Percentiles rank a stretch among this genome's conserved stretches.
Evolutionary conservation across 768 basidiomycete genomes (phyloP).

Genomic region (Trametes cubensis): DNA sequence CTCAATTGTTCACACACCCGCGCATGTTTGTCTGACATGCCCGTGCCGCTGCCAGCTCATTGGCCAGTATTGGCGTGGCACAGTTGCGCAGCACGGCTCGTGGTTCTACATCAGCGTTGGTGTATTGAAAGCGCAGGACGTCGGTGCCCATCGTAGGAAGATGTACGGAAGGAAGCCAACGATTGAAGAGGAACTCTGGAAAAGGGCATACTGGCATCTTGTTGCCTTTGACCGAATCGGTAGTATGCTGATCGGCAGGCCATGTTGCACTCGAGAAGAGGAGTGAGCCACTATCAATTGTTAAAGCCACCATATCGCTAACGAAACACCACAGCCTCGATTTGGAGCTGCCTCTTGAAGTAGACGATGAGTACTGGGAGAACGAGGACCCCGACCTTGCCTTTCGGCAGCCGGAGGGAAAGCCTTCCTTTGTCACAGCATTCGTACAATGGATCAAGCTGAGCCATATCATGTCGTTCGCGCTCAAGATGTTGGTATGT

Average conservation of each 20-base stretch:
- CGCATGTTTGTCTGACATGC: background rate
- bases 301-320: slow-evolving; percentile 16
- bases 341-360: slow-evolving; percentile 58
- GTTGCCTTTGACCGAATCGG: slow-evolving; percentile 60
- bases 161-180: slow-evolving; percentile 34
- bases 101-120: slow-evolving; percentile 50
- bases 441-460: slow-evolving; percentile 49
- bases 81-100: slow-evolving; percentile 42
- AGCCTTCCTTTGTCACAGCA: slow-evolving; percentile 42
- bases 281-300: slow-evolving; percentile 49
- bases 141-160: slow-evolving; percentile 50
- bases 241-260: slow-evolving; percentile 56
- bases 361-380: slow-evolving; percentile 63
- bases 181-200: slow-evolving; percentile 53
- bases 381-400: slow-evolving; percentile 40
- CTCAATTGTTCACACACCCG: background rate
- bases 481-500: slow-evolving; percentile 46
- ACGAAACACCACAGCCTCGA: slow-evolving; percentile 39
- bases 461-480: slow-evolving; percentile 47
- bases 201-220: slow-evolving; percentile 58
- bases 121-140: slow-evolving; percentile 59
- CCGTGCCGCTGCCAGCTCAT: slow-evolving; percentile 43
- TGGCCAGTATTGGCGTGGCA: slow-evolving; percentile 50
- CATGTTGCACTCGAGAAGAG: slow-evolving; percentile 62
- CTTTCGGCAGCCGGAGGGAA: slow-evolving; percentile 52